Evolutionary conservation across 2,329 filamentous ascomycete genomes (phyloP).

Genomic region (Aureobasidium lini): DNA sequence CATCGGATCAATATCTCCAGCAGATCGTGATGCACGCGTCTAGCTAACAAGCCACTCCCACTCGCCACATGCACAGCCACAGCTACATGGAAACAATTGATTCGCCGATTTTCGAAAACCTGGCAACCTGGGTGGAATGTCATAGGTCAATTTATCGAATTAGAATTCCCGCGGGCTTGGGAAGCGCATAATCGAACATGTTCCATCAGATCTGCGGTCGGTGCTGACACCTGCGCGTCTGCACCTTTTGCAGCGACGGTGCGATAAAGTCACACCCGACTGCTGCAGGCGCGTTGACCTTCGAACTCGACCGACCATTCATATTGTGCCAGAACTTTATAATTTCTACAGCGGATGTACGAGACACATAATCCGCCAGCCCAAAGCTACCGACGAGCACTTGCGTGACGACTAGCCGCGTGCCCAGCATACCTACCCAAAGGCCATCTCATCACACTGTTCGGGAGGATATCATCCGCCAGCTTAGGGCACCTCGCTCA

Average conservation of each 20-base stretch:
- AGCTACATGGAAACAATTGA: background rate
- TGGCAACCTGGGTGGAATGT: background rate
- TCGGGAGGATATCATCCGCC: background rate
- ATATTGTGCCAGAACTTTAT: conserved; percentile 2
- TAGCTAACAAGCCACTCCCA: background rate
- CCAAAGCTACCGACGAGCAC: conserved; percentile 7
- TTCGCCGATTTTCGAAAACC: background rate
- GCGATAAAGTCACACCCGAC: conserved; percentile 7
- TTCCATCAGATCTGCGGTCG: conserved; percentile 5
- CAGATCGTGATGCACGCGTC: background rate
- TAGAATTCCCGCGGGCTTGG: background rate
- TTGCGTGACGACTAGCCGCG: background rate
- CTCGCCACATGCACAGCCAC: conserved; percentile 12
- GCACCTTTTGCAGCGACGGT: conserved; percentile 7
- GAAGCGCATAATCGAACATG: conserved; percentile 11
- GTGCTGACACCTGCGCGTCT: background rate
- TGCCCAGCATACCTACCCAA: background rate
- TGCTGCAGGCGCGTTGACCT: background rate
- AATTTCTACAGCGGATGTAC: conserved; percentile 2
- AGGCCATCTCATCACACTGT: background rate
- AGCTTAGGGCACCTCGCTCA: background rate
- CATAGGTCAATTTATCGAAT: conserved; percentile 2
- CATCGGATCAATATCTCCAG: background rate
- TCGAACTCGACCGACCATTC: background rate
- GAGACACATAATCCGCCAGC: background rate